phyloP scores from a whole-genome alignment of 2,329 filamentous ascomycete species.

The Colletotrichum endophyticum region DNA sequence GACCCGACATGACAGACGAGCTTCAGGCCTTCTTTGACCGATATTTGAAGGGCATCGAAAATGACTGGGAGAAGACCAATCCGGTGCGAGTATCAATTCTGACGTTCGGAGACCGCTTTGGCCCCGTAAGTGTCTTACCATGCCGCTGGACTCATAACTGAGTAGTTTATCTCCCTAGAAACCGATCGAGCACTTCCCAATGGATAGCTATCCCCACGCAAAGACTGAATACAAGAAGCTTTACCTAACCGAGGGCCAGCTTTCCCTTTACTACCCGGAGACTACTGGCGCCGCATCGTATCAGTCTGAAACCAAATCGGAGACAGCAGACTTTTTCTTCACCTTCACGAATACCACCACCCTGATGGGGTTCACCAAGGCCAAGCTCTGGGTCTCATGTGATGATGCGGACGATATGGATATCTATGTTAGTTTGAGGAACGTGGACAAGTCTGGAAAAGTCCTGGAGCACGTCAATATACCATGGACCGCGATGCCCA shows the following conservation, averaged over 20 bases:
- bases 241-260: neutral
- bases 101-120: neutral
- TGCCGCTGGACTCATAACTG: neutral
- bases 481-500: neutral
- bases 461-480: neutral
- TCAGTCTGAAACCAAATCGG: neutral
- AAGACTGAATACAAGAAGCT: neutral
- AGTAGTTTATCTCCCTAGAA: neutral
- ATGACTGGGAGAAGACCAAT: neutral
- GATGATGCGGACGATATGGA: neutral
- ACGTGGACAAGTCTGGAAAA: neutral
- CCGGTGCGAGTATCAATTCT: neutral
- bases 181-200: neutral
- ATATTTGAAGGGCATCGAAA: neutral
- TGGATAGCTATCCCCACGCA: neutral
- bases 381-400: neutral
- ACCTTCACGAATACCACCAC: neutral
- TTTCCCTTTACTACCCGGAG: neutral
- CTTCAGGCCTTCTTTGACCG: neutral
- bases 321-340: neutral
- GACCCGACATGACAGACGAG: neutral
- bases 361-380: neutral
- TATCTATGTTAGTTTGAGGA: neutral
- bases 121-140: neutral
- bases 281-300: neutral